These are phyloP conservation scores for Hypoxylon sp. DNA, from an alignment of 2,329 filamentous ascomycete genomes.

Conservation along the genomic window DNA sequence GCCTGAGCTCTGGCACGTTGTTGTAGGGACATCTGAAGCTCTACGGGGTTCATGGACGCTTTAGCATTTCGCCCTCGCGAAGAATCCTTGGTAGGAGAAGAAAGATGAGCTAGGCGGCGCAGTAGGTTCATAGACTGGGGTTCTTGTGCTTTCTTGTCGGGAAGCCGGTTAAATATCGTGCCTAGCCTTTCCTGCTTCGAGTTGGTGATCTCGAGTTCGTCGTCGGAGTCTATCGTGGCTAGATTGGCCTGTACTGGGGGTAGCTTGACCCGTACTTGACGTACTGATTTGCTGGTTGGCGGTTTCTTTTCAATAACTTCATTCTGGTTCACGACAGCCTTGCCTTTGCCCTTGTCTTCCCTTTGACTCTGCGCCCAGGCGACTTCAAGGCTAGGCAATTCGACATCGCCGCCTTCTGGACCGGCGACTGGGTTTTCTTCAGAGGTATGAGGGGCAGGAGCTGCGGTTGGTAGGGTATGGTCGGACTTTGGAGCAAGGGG, in stretches of 20 bases:
- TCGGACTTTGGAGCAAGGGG: slow-evolving; percentile 49
- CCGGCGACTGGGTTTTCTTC: slow-evolving; percentile 8
- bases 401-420: slow-evolving; percentile 40
- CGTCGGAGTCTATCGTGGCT: slow-evolving; percentile 59
- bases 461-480: slow-evolving; percentile 5
- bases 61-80: slow-evolving; percentile 54
- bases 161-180: slow-evolving; percentile 74
- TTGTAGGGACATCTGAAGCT: slow-evolving; percentile 73
- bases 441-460: slow-evolving; percentile 4
- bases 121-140: slow-evolving; percentile 70
- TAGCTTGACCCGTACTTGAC: slow-evolving; percentile 60
- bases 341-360: slow-evolving; percentile 68
- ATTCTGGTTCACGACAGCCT: slow-evolving; percentile 50
- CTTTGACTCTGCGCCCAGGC: slow-evolving; percentile 46
- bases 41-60: slow-evolving; percentile 69
- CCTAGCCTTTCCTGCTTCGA: slow-evolving; percentile 61
- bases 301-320: slow-evolving; percentile 42
- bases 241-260: slow-evolving; percentile 51
- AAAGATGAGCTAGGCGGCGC: slow-evolving; percentile 77
- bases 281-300: slow-evolving; percentile 46
- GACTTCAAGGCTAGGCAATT: slow-evolving; percentile 52
- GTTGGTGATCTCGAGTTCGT: slow-evolving; percentile 69
- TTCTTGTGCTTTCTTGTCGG: slow-evolving; percentile 68
- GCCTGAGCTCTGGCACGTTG: slow-evolving; percentile 82
- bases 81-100: slow-evolving; percentile 65